These are phyloP conservation scores for Linnemannia schmuckeri DNA, from an alignment of 192 early-diverging fungal genomes.

Conservation along the genomic window DNA sequence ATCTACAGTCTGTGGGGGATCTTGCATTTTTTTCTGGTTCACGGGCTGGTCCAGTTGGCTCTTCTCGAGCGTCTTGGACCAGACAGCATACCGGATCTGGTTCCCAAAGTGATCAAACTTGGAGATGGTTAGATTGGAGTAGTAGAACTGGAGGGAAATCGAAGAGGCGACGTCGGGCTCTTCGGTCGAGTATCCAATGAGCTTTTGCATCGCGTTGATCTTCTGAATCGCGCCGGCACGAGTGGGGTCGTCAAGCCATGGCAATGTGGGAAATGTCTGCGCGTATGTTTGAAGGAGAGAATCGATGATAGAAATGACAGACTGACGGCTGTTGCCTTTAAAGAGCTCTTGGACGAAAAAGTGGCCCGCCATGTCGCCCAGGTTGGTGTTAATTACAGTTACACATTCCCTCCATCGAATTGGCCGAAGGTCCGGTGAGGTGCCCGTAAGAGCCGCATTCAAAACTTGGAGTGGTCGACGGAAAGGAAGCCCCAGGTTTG, in stretches of 20 bases:
- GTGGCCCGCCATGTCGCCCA: conserved; percentile 58
- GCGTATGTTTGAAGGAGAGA: conserved; percentile 56
- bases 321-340: conserved; percentile 27
- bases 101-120: conserved; percentile 59
- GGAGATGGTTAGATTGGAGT: conserved; percentile 16
- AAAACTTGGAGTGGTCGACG: conserved; percentile 46
- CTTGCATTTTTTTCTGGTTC: too few species aligned
- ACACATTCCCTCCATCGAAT: conserved; percentile 37
- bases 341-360: conserved; percentile 61
- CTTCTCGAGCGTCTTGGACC: too few species aligned
- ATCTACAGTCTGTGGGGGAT: conserved; percentile 14
- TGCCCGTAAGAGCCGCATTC: conserved; percentile 2
- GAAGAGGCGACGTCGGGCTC: conserved; percentile 54
- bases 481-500: conserved; percentile 3
- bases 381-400: conserved; percentile 31
- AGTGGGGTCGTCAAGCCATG: conserved; percentile 63
- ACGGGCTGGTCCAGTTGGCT: too few species aligned
- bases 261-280: conserved; percentile 38
- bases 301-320: conserved; percentile 54
- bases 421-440: background rate
- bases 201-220: conserved; percentile 57
- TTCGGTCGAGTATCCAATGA: conserved; percentile 56
- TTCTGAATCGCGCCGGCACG: conserved; percentile 56
- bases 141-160: conserved; percentile 60
- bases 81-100: conserved; percentile 14